Conservation (phyloP, 495 filamentous ascomycete species). For the Penicillium atrosanguineum region DNA sequence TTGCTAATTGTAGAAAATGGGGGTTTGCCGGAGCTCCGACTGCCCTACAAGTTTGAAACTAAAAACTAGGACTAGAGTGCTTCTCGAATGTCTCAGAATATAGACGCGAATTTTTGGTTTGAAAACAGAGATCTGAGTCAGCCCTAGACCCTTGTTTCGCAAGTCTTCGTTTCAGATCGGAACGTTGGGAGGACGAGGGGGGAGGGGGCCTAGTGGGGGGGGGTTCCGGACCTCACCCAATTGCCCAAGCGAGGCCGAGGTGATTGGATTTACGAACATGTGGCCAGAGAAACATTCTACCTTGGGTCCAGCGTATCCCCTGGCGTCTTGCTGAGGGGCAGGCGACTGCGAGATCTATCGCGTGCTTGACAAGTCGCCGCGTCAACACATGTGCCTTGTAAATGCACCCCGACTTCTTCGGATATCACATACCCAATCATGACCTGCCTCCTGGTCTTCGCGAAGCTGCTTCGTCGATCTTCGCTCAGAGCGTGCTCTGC, state of each 20-base stretch:
- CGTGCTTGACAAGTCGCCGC: conserved; percentile 20
- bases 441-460: not conserved
- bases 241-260: conserved; percentile 13
- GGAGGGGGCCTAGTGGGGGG: not conserved
- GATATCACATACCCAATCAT: conserved; percentile 13
- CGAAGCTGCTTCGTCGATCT: conserved; percentile 18
- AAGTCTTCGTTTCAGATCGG: conserved; percentile 24
- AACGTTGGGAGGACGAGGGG: conserved; percentile 7
- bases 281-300: conserved; percentile 10
- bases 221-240: not conserved
- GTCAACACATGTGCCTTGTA: conserved; percentile 16
- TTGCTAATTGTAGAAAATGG: not conserved
- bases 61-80: not conserved
- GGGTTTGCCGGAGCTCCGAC: not conserved
- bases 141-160: conserved; percentile 26
- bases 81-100: conserved; percentile 6
- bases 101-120: not conserved
- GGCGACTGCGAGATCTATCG: conserved; percentile 19
- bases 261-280: conserved; percentile 1
- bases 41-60: not conserved
- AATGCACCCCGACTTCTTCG: conserved; percentile 14
- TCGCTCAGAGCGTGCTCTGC: conserved; percentile 14
- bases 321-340: not conserved
- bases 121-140: conserved; percentile 19
- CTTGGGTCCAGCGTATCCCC: not conserved